Base-by-base conservation (phyloP, 345 rosid genomes). In the Noccaea bulbosa region DNA sequence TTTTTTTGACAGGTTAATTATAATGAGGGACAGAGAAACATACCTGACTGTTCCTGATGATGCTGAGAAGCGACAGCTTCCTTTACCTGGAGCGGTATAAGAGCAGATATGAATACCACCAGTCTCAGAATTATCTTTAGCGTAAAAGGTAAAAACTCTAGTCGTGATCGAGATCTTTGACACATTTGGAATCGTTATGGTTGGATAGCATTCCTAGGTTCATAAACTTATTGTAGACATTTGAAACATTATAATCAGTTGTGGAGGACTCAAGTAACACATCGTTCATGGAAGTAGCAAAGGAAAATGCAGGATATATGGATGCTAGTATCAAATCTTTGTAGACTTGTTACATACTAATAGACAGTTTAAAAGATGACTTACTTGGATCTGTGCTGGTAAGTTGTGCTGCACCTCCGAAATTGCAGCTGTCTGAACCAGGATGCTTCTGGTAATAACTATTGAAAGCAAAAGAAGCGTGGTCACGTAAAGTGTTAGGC, bases 371-470 rank as follows among this genome's bases (percentile, higher is more conserved):
- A 37, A 59, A 20, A 35, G 7, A 40, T 35, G 35, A 11, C 90
- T 82, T 95, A 95, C 99, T 95, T 70, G 99, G 99, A 80, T 92
- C 99, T 27, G 94, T 80, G 74, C 55, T 67, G 58, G 90, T 72
- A 69, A 95, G 92, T 57, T 90, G 97, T 58, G 98, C 98, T 33
- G 94, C 60, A 69, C 99, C 99, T 76, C 97, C 96, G 27, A 94
- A 94, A 40, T 51, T 84, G 61, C 99, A 91, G 85, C 99, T 94
- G 32, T 90, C 84, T 32, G 98, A 79, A 69, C 15, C 81, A 40
- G 99, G 98, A 73, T 92, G 92, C 88, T 95, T 95, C 73, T 83
- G 97, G 80, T 95, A 95, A 82, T 95, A 95, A 40, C 83, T 82
- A 73, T 92, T 90, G 91, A 92, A 95, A 63, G 97, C 97, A 71